Base-by-base conservation (phyloP, 768 basidiomycete species). In the Suillus spraguei region DNA sequence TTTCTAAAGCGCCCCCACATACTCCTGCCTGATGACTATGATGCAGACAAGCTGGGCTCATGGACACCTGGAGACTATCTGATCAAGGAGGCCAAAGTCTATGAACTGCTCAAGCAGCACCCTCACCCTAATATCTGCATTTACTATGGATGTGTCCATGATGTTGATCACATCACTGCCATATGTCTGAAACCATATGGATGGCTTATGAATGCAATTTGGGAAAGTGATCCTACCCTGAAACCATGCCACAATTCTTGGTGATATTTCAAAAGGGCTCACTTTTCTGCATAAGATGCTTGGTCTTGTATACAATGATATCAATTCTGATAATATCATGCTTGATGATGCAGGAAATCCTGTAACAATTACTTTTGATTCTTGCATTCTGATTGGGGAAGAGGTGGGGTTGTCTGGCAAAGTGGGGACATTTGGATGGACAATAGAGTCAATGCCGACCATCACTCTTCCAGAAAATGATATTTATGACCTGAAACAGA, bases 281-380 rank as follows among this genome's bases (percentile, higher is more conserved):
- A 36, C 56, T 22, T 66, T 66, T 52, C 58, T 75, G 28, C 73
- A 72, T 68, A 61, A 74, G 59, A 61, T 8, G 41, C 28, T 63
- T 68, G 73, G 69, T 39, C 64, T 69, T n/a, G 71, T 72, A 42
- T 69, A 72, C 59, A 67, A 72, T 53, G 73, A 75, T 62, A 66
- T 74, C 44, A 72, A 69, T 46, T 70, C 69, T 10, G 50, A 41
- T 24, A 72, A 74, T 46, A 69, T 75, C 59, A 71, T 71, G 70
- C 61, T 74, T 13, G 66, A 69, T 49, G 68, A 67, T 4, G 60
- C 56, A 20, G 69, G 68, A 11, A 38, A 46, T 53, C 53, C 70
- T 20, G 63, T 75, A 47, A 67, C 71, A 46, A 71, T 73, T 54
- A 71, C 74, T 54, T 74, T 75, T 41, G 55, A 64, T 17, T 22